These are phyloP conservation scores for Trichophyton verrucosum DNA, from an alignment of 2,329 filamentous ascomycete genomes.

Conservation along the genomic window DNA sequence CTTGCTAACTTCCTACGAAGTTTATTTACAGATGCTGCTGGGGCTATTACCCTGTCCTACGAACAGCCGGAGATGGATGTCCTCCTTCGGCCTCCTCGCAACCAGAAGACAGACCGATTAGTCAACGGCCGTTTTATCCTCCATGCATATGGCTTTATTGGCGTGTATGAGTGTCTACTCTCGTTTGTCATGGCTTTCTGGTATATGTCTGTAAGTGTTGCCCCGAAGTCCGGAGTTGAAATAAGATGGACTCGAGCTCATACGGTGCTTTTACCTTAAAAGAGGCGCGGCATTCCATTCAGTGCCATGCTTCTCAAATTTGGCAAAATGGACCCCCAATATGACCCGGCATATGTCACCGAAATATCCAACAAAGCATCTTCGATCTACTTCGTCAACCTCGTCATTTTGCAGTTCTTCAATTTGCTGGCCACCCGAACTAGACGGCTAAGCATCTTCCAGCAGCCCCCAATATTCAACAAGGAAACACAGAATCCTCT, in stretches of 20 bases:
- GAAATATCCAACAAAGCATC: slow-evolving; percentile 51
- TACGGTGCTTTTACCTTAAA: neutral
- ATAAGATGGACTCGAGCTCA: slow-evolving; percentile 34
- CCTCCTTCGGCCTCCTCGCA: slow-evolving; percentile 54
- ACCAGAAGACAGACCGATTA: slow-evolving; percentile 56
- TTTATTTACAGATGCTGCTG: slow-evolving; percentile 64
- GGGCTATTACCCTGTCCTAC: slow-evolving; percentile 61
- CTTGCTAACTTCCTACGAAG: slow-evolving; percentile 17
- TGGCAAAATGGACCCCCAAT: slow-evolving; percentile 39
- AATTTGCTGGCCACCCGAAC: slow-evolving; percentile 60
- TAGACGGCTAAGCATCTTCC: slow-evolving; percentile 53
- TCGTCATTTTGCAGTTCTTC: slow-evolving; percentile 65
- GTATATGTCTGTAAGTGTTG: slow-evolving; percentile 37
- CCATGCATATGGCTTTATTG: slow-evolving; percentile 60
- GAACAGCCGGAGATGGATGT: slow-evolving; percentile 67
- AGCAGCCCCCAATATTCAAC: slow-evolving; percentile 58
- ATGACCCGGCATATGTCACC: slow-evolving; percentile 44
- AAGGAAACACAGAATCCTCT: slow-evolving; percentile 53
- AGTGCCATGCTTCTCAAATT: slow-evolving; percentile 55
- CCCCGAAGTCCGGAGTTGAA: slow-evolving; percentile 6
- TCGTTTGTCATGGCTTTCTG: slow-evolving; percentile 56
- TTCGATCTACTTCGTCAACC: slow-evolving; percentile 66
- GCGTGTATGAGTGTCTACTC: slow-evolving; percentile 47
- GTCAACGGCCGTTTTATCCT: slow-evolving; percentile 62
- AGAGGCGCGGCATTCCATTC: slow-evolving; percentile 52